A percentile compares a stretch with the other conserved stretches of the same genome.
phyloP scores from a whole-genome alignment of 2,329 filamentous ascomycete species.

The Volutella citrinella region DNA sequence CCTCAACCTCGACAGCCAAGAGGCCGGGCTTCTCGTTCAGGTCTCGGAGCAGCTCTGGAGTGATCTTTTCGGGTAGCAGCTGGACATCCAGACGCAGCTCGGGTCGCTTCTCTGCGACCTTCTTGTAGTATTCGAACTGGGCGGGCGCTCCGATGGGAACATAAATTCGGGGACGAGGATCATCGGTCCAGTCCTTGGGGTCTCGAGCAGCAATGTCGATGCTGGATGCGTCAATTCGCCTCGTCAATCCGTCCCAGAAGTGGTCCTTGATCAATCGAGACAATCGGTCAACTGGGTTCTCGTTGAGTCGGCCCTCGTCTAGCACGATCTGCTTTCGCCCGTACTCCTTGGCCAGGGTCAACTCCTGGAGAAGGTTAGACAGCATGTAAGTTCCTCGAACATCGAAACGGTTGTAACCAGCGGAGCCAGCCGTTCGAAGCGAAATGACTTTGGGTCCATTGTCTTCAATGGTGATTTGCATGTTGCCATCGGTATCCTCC shows the following conservation, averaged over 20 bases:
- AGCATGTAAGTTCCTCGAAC: constrained; percentile 96
- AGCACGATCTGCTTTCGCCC: constrained; percentile 86
- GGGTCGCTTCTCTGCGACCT: constrained; percentile 73
- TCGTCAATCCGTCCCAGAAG: constrained; percentile 90
- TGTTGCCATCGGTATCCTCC: constrained; percentile 91
- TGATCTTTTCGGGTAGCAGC: constrained; percentile 72
- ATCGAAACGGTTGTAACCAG: constrained; percentile 83
- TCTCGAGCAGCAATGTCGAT: constrained; percentile 85
- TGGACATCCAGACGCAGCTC: constrained; percentile 86
- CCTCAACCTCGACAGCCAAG: constrained; percentile 85
- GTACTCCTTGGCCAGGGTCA: constrained; percentile 87
- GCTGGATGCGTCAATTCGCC: constrained; percentile 83
- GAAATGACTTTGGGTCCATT: constrained; percentile 86
- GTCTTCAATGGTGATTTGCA: constrained; percentile 98
- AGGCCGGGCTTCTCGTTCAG: constrained; percentile 87
- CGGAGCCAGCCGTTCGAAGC: constrained; percentile 80
- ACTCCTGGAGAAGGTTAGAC: constrained; percentile 91
- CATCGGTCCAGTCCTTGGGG: constrained; percentile 91
- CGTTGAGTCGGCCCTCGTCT: constrained; percentile 86
- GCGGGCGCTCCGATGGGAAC: constrained; percentile 80
- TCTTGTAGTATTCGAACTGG: constrained; percentile 85
- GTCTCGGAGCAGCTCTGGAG: constrained; percentile 75
- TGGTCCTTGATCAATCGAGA: constrained; percentile 82
- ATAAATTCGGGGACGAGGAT: constrained; percentile 89
- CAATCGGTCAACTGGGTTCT: constrained; percentile 89